phyloP scores from a whole-genome alignment of 2,329 filamentous ascomycete genomes.

The Orbilia ellipsospora region DNA sequence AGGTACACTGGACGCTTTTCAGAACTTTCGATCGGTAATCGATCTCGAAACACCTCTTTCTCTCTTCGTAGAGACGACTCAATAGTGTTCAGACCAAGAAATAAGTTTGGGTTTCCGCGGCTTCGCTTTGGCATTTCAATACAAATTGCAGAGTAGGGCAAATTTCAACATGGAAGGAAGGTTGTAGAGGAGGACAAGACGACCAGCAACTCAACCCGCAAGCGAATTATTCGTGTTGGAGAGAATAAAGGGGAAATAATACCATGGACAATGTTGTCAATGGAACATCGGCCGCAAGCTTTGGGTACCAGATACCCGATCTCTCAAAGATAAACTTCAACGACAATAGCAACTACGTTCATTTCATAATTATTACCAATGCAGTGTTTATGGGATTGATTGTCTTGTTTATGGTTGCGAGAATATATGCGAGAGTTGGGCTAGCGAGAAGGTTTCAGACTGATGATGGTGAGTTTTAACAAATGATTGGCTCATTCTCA shows the following conservation, averaged over 20 bases:
- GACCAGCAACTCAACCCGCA: neutral
- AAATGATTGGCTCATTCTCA: too few relatives aligned
- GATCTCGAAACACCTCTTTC: neutral
- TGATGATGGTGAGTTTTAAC: constrained; percentile 35
- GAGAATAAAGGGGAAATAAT: constrained; percentile 5
- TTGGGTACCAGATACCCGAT: constrained; percentile 51
- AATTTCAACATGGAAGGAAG: constrained; percentile 19
- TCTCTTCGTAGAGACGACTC: neutral
- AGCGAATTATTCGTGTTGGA: too few relatives aligned
- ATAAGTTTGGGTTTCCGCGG: neutral
- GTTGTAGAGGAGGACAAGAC: constrained; percentile 20
- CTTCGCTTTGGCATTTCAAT: neutral
- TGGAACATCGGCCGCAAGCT: constrained; percentile 45
- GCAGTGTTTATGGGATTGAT: constrained; percentile 47
- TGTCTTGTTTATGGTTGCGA: constrained; percentile 46
- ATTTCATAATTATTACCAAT: constrained; percentile 44
- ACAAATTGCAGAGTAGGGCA: too few relatives aligned
- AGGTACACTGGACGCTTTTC: neutral
- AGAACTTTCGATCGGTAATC: neutral
- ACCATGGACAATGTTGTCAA: constrained; percentile 41
- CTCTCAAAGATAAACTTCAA: constrained; percentile 47
- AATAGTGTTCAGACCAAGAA: neutral
- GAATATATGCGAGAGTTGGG: constrained; percentile 49
- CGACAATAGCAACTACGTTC: constrained; percentile 42
- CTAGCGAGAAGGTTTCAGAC: constrained; percentile 45